Base-by-base conservation (phyloP, 1,284 basidiomycete genomes). In the Entoloma clypeatum region DNA sequence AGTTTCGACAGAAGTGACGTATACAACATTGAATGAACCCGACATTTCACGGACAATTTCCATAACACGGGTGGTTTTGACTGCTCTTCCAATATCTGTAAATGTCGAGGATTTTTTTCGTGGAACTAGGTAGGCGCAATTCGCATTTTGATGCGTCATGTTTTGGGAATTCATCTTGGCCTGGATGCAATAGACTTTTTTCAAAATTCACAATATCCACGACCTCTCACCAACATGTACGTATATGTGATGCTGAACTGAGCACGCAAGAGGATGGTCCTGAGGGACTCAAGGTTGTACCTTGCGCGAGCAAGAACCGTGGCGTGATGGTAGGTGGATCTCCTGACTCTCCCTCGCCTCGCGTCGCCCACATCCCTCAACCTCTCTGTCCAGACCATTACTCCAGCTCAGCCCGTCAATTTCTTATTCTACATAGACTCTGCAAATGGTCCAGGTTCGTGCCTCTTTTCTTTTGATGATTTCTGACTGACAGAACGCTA, bases 71-170 rank as follows among this genome's bases (percentile, higher is more conserved):
- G 60, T 69, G 4, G 69, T 91, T 11, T 64, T 72, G 7, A 77
- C 81, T 2, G 71, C 78, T 0, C 66, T 92, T n/a, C 88, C 89
- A 2, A 69, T 92, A 33, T 74, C 81, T 8, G 83, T 91, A 37
- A 91, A 88, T 45, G 88, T 92, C 2, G 82, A 92, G 58, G 89
- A 92, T 58, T 89, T 86, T 60, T 91, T 92, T 65, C 78, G 89
- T 11, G 81, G 79, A 19, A 68, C 74, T 47, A 75, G 71, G 83
- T 82, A 36, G 27, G 59, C 44, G 16, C 38, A 19, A 30, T 28
- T 34, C 22, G 7, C 7, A 24, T 29, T 9, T 22, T 22, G 7
- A 34, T 31, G 31, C 41, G 38, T 35, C 25, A 26, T 40, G 40
- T 16, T 28, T 14, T 44, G 33, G 33, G 9, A 25, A 38, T 23